These are phyloP conservation scores for Neocatenulostroma microsporum DNA, from an alignment of 2,329 filamentous ascomycete species.

Conservation along the genomic window DNA sequence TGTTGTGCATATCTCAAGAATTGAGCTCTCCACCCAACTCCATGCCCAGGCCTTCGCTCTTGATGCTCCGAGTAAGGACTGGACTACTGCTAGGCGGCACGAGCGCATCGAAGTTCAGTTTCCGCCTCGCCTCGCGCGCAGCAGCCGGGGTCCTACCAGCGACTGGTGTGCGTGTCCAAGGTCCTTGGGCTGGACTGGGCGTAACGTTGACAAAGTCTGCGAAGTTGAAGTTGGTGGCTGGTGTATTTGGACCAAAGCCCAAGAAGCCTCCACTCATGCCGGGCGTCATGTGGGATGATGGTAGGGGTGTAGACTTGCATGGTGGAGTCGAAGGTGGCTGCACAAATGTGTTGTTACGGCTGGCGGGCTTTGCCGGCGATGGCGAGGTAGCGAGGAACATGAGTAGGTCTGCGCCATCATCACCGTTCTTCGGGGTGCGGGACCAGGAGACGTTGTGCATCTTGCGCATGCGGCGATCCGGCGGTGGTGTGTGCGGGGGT, in stretches of 20 bases:
- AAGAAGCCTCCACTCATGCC: constrained; percentile 55
- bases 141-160: constrained; percentile 61
- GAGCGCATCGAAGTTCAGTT: constrained; percentile 76
- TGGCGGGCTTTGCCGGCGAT: constrained; percentile 56
- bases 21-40: constrained; percentile 58
- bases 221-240: constrained; percentile 83
- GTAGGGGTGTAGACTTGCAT: constrained; percentile 52
- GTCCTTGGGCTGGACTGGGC: constrained; percentile 83
- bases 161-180: constrained; percentile 59
- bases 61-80: constrained; percentile 34
- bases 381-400: constrained; percentile 90
- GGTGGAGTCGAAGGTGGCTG: constrained; percentile 49
- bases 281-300: constrained; percentile 82
- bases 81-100: constrained; percentile 46
- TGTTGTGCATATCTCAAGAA: constrained; percentile 10
- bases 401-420: constrained; percentile 76
- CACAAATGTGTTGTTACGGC: constrained; percentile 31
- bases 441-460: constrained; percentile 33
- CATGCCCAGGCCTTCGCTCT: constrained; percentile 50
- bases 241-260: constrained; percentile 61
- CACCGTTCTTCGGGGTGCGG: constrained; percentile 53
- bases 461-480: constrained; percentile 35
- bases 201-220: constrained; percentile 97
- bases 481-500: constrained; percentile 72
- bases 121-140: constrained; percentile 61